Evolutionary conservation across 23 red algal species (phyloP), one percentile per base, ranked within the genome.

Genomic region (Cyanidiococcus yangmingshanensis): DNA sequence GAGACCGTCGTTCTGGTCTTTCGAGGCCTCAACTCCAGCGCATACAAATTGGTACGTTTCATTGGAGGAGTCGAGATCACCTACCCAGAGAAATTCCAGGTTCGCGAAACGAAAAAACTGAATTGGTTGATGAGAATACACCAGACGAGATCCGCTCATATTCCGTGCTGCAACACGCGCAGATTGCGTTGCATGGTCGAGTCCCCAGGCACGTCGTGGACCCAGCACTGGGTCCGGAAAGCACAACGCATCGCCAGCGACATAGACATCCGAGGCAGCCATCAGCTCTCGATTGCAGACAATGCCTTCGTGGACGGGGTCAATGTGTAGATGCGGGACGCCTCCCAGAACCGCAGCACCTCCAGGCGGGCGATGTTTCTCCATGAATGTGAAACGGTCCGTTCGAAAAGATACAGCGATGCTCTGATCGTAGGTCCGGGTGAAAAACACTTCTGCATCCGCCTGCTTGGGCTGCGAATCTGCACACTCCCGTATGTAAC

Each of bases 241-340:
- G n/a, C 45, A 50, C 12, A 57, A 34, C 2, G 78, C 78, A 1
- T 67, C 59, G 68, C 78, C 78, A 41, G 78, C 78, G 21, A 81
- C 78, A 41, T 81, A 81, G 37, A 81, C 78, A 41, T 81, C 41
- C 2, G 78, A 81, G 39, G 45, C 39, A 21, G 78, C 45, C n/a
- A 30, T 2, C 59, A 81, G 78, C 50, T 81, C 78, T 26, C 58
- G 36, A 81, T 81, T 81, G 38, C 78, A 81, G 0, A 81, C 26
- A 1, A 81, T 36, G 2, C 78, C 78, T 1, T 54, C 78, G 40
- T 36, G 54, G 21, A 1, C n/a, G 1, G 38, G 16, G 67, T 81
- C 78, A 38, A 40, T 21, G 16, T 81, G 45, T 25, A 81, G n/a
- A 25, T 59, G 40, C 17, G 36, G 45, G 18, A 59, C 41, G 0